These are phyloP conservation scores for Auriscalpium microsporum DNA, from an alignment of 768 basidiomycete species.

Conservation along the genomic window DNA sequence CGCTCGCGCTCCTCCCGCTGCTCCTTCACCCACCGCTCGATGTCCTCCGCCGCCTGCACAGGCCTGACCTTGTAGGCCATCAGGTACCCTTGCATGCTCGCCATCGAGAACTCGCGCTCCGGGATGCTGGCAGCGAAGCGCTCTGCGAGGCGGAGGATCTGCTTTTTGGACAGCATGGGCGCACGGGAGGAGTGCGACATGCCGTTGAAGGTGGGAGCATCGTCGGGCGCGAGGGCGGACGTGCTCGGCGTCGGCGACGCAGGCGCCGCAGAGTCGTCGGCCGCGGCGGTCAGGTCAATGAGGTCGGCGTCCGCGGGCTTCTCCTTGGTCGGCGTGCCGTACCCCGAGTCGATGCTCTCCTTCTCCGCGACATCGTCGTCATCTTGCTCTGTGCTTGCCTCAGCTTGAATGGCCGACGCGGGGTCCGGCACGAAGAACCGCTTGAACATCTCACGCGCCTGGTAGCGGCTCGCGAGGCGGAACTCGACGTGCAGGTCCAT, in stretches of 20 bases:
- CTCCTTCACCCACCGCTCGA: constrained; percentile 41
- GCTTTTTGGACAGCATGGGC: constrained; percentile 31
- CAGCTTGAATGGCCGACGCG: constrained; percentile 15
- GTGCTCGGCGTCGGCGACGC: neutral
- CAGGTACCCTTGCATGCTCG: constrained; percentile 47
- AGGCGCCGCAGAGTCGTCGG: neutral
- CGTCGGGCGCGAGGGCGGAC: neutral
- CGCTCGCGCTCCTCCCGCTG: constrained; percentile 26
- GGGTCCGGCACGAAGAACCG: constrained; percentile 53
- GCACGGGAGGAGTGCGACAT: constrained; percentile 11
- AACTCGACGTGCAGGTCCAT: constrained; percentile 79
- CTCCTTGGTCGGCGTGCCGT: constrained; percentile 9
- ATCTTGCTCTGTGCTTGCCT: constrained; percentile 17
- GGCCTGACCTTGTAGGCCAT: constrained; percentile 63
- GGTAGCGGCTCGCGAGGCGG: constrained; percentile 60
- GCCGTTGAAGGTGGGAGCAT: constrained; percentile 1
- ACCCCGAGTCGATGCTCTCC: constrained; percentile 10
- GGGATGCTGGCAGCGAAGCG: constrained; percentile 49
- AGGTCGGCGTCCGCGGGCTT: neutral
- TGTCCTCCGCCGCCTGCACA: constrained; percentile 40
- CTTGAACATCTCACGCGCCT: constrained; percentile 56
- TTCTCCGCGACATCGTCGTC: constrained; percentile 19
- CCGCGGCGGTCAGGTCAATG: neutral
- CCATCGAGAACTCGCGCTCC: constrained; percentile 34
- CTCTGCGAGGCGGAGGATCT: constrained; percentile 40